Evolutionary conservation across 306 rosid genomes (phyloP).

Genomic region (Acacia melanoxylon): DNA sequence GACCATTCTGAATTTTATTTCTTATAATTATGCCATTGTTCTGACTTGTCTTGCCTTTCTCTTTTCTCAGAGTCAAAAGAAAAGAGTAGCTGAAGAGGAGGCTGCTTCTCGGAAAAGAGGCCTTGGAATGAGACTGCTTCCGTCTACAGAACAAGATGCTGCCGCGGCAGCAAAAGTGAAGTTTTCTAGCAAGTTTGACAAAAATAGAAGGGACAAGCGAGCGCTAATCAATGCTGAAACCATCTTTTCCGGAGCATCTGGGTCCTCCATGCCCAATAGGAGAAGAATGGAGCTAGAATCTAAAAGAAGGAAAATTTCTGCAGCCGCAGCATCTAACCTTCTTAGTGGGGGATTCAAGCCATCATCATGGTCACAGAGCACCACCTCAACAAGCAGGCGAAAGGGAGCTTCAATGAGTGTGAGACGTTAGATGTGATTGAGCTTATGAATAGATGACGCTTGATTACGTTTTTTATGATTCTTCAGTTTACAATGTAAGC

Average conservation of each 20-base stretch:
- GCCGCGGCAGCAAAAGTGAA: conserved; percentile 56
- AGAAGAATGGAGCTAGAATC: conserved; percentile 62
- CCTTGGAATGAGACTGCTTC: conserved; percentile 75
- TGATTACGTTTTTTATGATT: not conserved
- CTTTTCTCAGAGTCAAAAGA: conserved; percentile 77
- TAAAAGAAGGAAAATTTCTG: conserved; percentile 79
- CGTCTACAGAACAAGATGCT: conserved; percentile 62
- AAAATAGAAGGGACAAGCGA: conserved; percentile 66
- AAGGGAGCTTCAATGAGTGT: conserved; percentile 38
- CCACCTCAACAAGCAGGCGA: conserved; percentile 34
- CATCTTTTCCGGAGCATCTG: conserved; percentile 58
- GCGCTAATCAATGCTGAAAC: conserved; percentile 66
- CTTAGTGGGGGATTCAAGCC: conserved; percentile 64
- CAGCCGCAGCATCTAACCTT: conserved; percentile 61
- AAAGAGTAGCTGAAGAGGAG: conserved; percentile 90
- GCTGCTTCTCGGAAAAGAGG: conserved; percentile 65
- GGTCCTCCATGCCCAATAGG: conserved; percentile 46
- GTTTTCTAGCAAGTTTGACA: conserved; percentile 68
- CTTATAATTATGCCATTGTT: not conserved
- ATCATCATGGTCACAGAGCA: conserved; percentile 65
- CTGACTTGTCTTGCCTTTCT: not conserved
- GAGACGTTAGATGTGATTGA: conserved; percentile 30
- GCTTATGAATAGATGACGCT: conserved; percentile 19
- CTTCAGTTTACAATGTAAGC: not conserved
- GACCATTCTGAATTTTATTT: not conserved